phyloP scores from a whole-genome alignment of 306 rosid genomes.

The Quercus aquifolioides region DNA sequence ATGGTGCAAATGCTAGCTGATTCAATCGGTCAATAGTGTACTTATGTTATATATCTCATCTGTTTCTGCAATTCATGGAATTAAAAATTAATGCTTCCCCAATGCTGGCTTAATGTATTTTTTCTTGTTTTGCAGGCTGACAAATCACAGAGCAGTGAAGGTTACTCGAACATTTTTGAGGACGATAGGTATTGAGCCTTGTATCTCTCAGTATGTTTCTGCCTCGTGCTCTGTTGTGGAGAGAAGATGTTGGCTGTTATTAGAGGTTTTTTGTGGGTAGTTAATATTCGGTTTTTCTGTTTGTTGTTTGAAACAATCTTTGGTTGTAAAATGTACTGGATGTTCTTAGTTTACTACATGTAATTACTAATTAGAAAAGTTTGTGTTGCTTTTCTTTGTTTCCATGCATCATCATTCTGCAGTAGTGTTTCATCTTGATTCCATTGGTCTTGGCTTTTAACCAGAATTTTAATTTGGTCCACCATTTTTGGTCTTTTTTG shows the following conservation, averaged over 20 bases:
- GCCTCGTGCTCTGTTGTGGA: neutral
- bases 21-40: too few species aligned
- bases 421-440: neutral
- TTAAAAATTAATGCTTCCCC: neutral
- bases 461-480: neutral
- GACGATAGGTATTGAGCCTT: slow-evolving; percentile 19
- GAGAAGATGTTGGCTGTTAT: neutral
- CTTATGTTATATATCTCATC: too few species aligned
- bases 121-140: slow-evolving; percentile 63
- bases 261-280: too few species aligned
- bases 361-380: neutral
- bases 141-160: slow-evolving; percentile 43
- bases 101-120: neutral
- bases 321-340: neutral
- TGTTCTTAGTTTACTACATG: neutral
- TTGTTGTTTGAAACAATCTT: neutral
- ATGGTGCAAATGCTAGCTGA: neutral
- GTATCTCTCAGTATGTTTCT: neutral
- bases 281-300: neutral
- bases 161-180: slow-evolving; percentile 32
- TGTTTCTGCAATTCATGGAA: neutral
- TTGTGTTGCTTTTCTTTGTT: neutral
- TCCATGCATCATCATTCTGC: neutral
- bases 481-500: neutral
- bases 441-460: neutral